Percentiles rank a stretch among this genome's conserved stretches.
Evolutionary conservation across 768 basidiomycete species (phyloP).

Genomic region (Xerocomus brunneocitrinus): DNA sequence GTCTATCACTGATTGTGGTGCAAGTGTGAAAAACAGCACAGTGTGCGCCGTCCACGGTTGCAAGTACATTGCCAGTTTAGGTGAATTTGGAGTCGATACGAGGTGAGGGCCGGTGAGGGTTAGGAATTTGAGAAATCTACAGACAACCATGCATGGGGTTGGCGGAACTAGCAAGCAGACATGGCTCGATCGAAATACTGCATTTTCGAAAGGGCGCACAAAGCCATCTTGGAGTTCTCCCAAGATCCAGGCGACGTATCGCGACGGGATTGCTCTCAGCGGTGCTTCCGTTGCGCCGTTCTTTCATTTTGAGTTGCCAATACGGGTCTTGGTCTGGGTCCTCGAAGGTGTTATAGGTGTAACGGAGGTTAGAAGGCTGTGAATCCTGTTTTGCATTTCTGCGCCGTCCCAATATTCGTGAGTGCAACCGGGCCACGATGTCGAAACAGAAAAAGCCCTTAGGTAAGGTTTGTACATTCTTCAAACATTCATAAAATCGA

Average conservation of each 20-base stretch:
- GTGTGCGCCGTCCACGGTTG: no score
- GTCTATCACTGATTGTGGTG: no score
- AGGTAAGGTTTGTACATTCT: no score
- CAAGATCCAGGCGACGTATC: not conserved
- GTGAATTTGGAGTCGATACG: no score
- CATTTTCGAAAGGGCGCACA: no score
- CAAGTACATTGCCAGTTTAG: no score
- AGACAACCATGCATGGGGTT: not conserved
- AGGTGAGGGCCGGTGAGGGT: no score
- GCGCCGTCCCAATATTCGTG: no score
- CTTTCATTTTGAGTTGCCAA: not conserved
- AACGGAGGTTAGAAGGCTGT: not conserved
- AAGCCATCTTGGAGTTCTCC: not conserved
- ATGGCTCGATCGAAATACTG: not conserved
- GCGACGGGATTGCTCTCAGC: not conserved
- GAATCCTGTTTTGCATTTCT: not conserved
- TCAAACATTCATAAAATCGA: no score
- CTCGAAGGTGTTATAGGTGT: not conserved
- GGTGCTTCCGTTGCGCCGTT: not conserved
- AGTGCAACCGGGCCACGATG: no score
- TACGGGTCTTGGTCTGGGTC: not conserved
- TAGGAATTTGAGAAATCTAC: not conserved
- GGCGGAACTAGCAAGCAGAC: not conserved
- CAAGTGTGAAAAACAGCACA: no score
- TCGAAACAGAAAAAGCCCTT: no score